phyloP scores from a whole-genome alignment of 768 basidiomycete species.

The Psilocybe cubensis region DNA sequence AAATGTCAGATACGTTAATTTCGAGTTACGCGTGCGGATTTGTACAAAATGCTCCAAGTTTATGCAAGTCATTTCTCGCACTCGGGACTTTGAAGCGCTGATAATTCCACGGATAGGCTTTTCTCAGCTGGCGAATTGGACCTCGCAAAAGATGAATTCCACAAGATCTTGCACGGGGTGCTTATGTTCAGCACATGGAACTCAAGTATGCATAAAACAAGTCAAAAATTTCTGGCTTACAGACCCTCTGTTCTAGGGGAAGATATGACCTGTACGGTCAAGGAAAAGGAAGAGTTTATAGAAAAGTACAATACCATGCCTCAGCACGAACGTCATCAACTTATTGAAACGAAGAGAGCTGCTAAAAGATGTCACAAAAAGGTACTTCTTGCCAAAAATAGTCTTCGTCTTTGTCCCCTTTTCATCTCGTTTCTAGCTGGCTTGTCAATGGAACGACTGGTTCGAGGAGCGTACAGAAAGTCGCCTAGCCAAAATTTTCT shows the following conservation, averaged over 20 bases:
- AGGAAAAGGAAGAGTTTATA: constrained; percentile 21
- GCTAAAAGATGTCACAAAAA: neutral
- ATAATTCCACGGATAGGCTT: neutral
- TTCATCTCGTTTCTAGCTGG: constrained; percentile 4
- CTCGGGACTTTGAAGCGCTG: neutral
- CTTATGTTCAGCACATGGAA: constrained; percentile 14
- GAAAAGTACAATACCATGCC: constrained; percentile 13
- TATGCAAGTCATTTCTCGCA: constrained; percentile 13
- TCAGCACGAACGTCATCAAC: constrained; percentile 9
- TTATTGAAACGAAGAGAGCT: constrained; percentile 15
- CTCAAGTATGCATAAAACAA: neutral
- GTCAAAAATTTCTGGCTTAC: too few relatives aligned
- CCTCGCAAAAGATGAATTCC: constrained; percentile 2
- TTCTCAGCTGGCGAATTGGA: constrained; percentile 4
- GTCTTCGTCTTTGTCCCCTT: too few relatives aligned
- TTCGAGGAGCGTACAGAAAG: neutral
- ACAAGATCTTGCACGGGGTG: constrained; percentile 5
- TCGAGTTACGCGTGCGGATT: constrained; percentile 26
- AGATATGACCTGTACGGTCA: constrained; percentile 17
- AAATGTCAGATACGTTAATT: constrained; percentile 27
- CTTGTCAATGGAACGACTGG: constrained; percentile 7
- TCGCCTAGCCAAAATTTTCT: constrained; percentile 17
- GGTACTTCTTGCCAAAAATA: neutral
- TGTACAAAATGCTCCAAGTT: constrained; percentile 28
- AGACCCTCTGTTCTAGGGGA: neutral